Evolutionary conservation across 208 protist species (phyloP), one percentile per base, ranked within the genome.

Genomic region (Acanthamoeba triangularis): DNA sequence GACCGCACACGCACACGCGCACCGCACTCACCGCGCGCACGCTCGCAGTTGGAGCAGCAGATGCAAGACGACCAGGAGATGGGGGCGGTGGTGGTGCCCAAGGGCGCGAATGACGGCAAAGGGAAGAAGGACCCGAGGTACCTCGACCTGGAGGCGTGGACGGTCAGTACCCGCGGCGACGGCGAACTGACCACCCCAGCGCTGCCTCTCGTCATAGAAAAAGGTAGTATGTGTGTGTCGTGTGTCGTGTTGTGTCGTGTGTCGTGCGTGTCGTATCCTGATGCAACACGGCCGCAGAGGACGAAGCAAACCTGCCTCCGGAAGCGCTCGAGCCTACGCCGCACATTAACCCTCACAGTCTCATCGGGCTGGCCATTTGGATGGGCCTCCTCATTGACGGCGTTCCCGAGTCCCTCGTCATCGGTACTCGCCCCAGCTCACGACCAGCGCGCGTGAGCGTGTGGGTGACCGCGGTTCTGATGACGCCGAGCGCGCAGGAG

Each of bases 301-400:
- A 80, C 41, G 72, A 80, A 33, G 37, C 72, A 2, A 80, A 52
- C 20, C 72, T 49, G 20, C 23, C 72, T 20, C 35, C 41, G 5
- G 72, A 80, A 49, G 37, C 72, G 33, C 35, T 49, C 72, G 72
- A 52, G 33, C 72, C 72, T 1, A 23, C 14, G 6, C 41, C 72
- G 20, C 72, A 69, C 63, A 28, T 69, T 3, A 2, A 35, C 63
- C 1, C n/a, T 3, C 35, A 23, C 35, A 49, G 37, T 35, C 33
- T 80, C 37, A 80, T 80, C 72, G 72, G 72, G 6, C 33, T 80
- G 8, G 72, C 72, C 37, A 49, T 80, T 23, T 80, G 72, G 72
- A 3, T 80, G 41, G 72, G 72, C 4, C 41, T 80, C 16, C 41
- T 80, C 37, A 80, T 80, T 20, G 72, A 80, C 30, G 72, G 72